Base-by-base conservation (phyloP, 441 rosid species). In the Populus tomentosa region DNA sequence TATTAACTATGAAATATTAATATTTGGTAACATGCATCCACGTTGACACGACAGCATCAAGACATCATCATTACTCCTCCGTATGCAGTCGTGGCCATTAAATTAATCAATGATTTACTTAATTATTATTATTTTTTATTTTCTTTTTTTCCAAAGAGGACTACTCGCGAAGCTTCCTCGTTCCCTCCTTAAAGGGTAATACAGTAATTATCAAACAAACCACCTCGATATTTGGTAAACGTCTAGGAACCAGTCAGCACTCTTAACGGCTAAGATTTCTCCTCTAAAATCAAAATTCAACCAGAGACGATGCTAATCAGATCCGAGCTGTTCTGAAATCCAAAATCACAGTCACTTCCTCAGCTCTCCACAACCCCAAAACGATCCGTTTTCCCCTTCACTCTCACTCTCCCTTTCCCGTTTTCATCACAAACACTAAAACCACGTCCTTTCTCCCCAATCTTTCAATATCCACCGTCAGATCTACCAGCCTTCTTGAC, bases 401-500 rank as follows among this genome's bases (percentile, higher is more conserved):
- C 69, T 24, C 14, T 71, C 63, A 35, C 76, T 42, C 32, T 35
- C 28, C 53, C 4, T 42, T 63, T 6, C 26, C 56, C 38, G 2
- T 36, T 33, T 10, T 24, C 11, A 46, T 50, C 71, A 40, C n/a
- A n/a, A 26, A 35, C 50, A 26, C 10, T 72, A 36, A 5, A 26
- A 8, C 21, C 42, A 5, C n/a, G 46, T 7, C 0, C 74, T 38
- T 14, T 35, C 11, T 8, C 68, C 26, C 61, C 16, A 32, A 56
- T 13, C 38, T 42, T 61, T 28, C 70, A 36, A 40, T 24, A 67
- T 26, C 35, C 69, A 46, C 69, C 77, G 10, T 72, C 71, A 30
- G 81, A 73, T 32, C 82, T 30, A 1, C 32, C 59, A 64, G 0
- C 53, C 67, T 71, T 71, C 82, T 81, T 72, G 74, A 80, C 72